phyloP scores from a whole-genome alignment of 1,284 basidiomycete species.

The Papiliotrema terrestris region DNA sequence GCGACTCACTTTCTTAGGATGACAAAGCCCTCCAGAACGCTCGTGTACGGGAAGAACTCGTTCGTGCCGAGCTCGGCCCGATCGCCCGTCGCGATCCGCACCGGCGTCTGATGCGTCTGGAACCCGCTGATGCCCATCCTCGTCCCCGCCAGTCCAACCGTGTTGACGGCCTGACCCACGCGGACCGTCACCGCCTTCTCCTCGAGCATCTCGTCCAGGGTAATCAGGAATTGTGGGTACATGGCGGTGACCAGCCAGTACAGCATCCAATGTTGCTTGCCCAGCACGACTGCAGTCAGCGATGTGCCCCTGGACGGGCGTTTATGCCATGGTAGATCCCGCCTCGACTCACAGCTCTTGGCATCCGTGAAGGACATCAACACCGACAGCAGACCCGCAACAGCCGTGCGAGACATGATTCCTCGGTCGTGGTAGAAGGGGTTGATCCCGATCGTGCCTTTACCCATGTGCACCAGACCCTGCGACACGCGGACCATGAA shows the following conservation, averaged over 20 bases:
- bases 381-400: conserved; percentile 87
- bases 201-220: conserved; percentile 86
- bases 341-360: conserved; percentile 75
- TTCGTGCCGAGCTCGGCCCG: conserved; percentile 94
- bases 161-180: conserved; percentile 72
- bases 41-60: conserved; percentile 87
- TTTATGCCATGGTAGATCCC: too few relatives aligned
- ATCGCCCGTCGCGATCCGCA: conserved; percentile 88
- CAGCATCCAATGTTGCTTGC: conserved; percentile 97
- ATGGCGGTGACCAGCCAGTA: conserved; percentile 93
- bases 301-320: too few relatives aligned
- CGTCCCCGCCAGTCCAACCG: conserved; percentile 48
- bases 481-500: conserved; percentile 97
- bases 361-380: conserved; percentile 91
- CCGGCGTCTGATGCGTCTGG: conserved; percentile 96
- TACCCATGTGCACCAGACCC: conserved; percentile 97
- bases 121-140: conserved; percentile 56
- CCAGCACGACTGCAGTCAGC: conserved; percentile 67
- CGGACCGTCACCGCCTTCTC: conserved; percentile 84
- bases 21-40: conserved; percentile 85
- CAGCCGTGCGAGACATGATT: conserved; percentile 82
- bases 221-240: conserved; percentile 98
- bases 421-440: conserved; percentile 93
- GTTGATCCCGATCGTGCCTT: conserved; percentile 96
- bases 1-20: conserved; percentile 66